Evolutionary conservation across 2,329 filamentous ascomycete genomes (phyloP), one percentile per base, ranked within the genome.

Genomic region (Cadophora sp.): DNA sequence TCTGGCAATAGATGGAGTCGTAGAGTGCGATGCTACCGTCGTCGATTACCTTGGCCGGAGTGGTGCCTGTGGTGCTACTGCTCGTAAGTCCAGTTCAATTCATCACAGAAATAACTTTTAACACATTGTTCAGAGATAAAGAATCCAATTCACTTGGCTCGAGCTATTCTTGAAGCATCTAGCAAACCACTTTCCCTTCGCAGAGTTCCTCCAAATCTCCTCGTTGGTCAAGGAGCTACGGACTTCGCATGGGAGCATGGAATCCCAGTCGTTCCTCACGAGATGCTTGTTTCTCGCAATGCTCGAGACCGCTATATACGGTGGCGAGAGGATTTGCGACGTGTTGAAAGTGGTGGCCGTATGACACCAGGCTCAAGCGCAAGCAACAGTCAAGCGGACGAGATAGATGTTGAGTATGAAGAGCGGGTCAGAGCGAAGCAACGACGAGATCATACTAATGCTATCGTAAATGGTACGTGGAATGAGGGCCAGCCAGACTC

Each of bases 21-120:
- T 98, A 14, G 96, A 99, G 78, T 96, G 94, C 73, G 96, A 99
- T 82, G 96, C 96, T 64, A 94, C 93, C 0, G 87, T 99, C 63
- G 91, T 99, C 48, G 94, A 99, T 75, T 92, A 98, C 77, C 83
- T 90, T 60, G 96, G 96, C 50, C 89, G 94, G 71, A 98, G 95
- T 78, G 96, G 96, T 72, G 96, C 94, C 50, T 96, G 93, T 72
- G 96, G 96, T 72, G 95, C 96, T 51, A 93, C 96, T 51, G 87
- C 93, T 69, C 91, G 95, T 97, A 82, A 78, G 93, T 85, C n/a
- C 20, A 56, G 18, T 50, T 56, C 20, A 20, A 33, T 1, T 20
- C 1, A 9, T 36, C 13, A 13, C 8, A 36, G 45, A n/a, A 9
- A n/a, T 5, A 14, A 4, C n/a, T 6, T 5, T 16, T 63, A 45